A percentile compares a stretch with the other conserved stretches of the same genome.
phyloP scores from a whole-genome alignment of 371 early-diverging fungal genomes.

The Blakeslea trispora region DNA sequence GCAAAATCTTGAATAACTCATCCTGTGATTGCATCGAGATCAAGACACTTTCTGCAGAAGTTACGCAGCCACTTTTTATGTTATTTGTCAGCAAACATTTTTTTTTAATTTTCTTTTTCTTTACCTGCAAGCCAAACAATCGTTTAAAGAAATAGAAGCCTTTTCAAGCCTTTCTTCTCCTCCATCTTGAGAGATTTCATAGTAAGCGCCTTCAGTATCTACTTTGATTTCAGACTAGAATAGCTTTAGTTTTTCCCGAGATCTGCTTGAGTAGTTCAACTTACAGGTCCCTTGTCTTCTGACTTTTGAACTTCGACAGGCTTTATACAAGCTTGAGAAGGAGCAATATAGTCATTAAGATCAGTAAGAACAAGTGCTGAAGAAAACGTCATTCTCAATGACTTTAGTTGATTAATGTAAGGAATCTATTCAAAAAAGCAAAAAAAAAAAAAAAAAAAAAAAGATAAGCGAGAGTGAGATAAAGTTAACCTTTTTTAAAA shows the following conservation, averaged over 20 bases:
- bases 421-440: too few relatives aligned
- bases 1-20: constrained; percentile 77
- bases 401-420: too few relatives aligned
- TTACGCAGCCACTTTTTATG: constrained; percentile 88
- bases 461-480: too few relatives aligned
- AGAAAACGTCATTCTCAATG: constrained; percentile 65
- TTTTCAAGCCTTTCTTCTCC: constrained; percentile 75
- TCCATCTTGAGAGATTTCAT: constrained; percentile 88
- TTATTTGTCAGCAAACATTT: background rate
- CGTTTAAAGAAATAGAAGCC: constrained; percentile 88
- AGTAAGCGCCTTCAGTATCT: constrained; percentile 68
- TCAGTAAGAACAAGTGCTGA: constrained; percentile 83
- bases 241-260: constrained; percentile 4
- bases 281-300: constrained; percentile 45
- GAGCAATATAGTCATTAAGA: constrained; percentile 94
- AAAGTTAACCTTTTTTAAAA: too few relatives aligned
- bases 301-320: constrained; percentile 83
- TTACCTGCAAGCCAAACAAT: constrained; percentile 97
- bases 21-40: constrained; percentile 90
- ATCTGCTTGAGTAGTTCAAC: constrained; percentile 16
- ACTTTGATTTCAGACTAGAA: constrained; percentile 65
- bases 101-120: background rate
- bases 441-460: too few relatives aligned
- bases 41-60: constrained; percentile 94
- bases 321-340: constrained; percentile 94